Evolutionary conservation across 768 basidiomycete genomes (phyloP).

Genomic region (Suillus subaureus): DNA sequence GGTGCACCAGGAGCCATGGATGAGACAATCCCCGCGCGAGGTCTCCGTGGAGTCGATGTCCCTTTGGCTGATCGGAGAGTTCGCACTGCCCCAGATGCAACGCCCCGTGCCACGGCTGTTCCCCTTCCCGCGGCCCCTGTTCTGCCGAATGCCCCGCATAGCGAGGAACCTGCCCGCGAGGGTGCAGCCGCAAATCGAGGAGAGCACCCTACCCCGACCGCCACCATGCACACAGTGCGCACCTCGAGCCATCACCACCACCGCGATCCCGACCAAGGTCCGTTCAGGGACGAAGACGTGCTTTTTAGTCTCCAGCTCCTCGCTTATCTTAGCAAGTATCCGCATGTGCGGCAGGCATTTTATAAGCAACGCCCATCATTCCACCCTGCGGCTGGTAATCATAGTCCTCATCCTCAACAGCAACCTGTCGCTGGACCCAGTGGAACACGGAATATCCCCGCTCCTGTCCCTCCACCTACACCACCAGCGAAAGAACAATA

Average conservation of each 20-base stretch:
- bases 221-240: slow-evolving; percentile 19
- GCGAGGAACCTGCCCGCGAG: slow-evolving; percentile 9
- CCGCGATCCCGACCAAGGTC: slow-evolving; percentile 51
- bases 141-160: slow-evolving; percentile 7
- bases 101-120: slow-evolving; percentile 63
- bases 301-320: slow-evolving; percentile 88
- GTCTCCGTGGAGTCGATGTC: slow-evolving; percentile 29
- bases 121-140: slow-evolving; percentile 47
- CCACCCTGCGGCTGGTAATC: slow-evolving; percentile 67
- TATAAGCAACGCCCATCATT: slow-evolving; percentile 87
- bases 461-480: slow-evolving; percentile 5
- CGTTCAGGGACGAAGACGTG: slow-evolving; percentile 94
- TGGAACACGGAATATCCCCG: slow-evolving; percentile 13
- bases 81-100: slow-evolving; percentile 55
- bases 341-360: slow-evolving; percentile 94
- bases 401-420: slow-evolving; percentile 32
- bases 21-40: slow-evolving; percentile 26
- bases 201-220: slow-evolving; percentile 24
- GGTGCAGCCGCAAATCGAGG: slow-evolving; percentile 20
- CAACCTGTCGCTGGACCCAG: slow-evolving; percentile 31
- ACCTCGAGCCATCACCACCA: slow-evolving; percentile 37
- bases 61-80: slow-evolving; percentile 33
- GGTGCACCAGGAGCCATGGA: slow-evolving; percentile 85
- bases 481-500: slow-evolving; percentile 36
- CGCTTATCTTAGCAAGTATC: slow-evolving; percentile 97